Conservation (phyloP, 2,329 filamentous ascomycete species). For the Verticillium albo-atrum region DNA sequence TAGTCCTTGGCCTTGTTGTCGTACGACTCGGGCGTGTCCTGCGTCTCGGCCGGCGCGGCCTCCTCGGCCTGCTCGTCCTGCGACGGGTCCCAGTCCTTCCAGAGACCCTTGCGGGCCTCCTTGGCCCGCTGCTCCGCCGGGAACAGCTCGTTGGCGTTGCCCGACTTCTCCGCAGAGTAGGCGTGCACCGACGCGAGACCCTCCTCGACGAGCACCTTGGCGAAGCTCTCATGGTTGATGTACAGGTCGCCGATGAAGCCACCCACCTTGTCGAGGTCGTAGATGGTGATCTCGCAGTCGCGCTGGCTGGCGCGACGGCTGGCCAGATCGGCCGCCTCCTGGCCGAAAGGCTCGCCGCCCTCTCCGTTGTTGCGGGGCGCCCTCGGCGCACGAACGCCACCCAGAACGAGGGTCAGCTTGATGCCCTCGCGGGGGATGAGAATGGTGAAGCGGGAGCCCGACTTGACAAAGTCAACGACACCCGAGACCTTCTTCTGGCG, state of each 20-base stretch:
- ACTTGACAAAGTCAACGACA: slow-evolving; percentile 95
- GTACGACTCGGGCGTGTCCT: slow-evolving; percentile 36
- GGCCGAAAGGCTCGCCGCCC: slow-evolving; percentile 88
- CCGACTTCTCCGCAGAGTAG: slow-evolving; percentile 94
- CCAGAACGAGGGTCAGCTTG: slow-evolving; percentile 92
- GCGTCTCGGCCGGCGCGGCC: slow-evolving; percentile 47
- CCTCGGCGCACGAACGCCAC: slow-evolving; percentile 84
- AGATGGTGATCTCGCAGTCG: slow-evolving; percentile 92
- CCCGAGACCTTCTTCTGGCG: slow-evolving; percentile 90
- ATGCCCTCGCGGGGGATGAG: slow-evolving; percentile 88
- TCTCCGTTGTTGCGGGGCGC: slow-evolving; percentile 72
- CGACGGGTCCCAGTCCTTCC: slow-evolving; percentile 91
- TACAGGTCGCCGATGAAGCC: slow-evolving; percentile 96
- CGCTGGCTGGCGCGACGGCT: slow-evolving; percentile 86
- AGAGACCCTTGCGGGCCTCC: slow-evolving; percentile 80
- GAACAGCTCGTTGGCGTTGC: slow-evolving; percentile 81
- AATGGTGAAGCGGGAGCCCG: slow-evolving; percentile 90
- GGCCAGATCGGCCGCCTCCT: slow-evolving; percentile 90
- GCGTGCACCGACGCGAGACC: slow-evolving; percentile 87
- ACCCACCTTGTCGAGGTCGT: slow-evolving; percentile 92
- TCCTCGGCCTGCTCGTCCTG: slow-evolving; percentile 66
- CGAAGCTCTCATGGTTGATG: slow-evolving; percentile 92
- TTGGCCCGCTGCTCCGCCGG: slow-evolving; percentile 87
- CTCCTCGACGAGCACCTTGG: slow-evolving; percentile 89
- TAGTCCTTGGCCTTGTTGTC: slow-evolving; percentile 75